These are phyloP conservation scores for Ilyonectria robusta DNA, from an alignment of 2,329 filamentous ascomycete genomes.

Conservation along the genomic window DNA sequence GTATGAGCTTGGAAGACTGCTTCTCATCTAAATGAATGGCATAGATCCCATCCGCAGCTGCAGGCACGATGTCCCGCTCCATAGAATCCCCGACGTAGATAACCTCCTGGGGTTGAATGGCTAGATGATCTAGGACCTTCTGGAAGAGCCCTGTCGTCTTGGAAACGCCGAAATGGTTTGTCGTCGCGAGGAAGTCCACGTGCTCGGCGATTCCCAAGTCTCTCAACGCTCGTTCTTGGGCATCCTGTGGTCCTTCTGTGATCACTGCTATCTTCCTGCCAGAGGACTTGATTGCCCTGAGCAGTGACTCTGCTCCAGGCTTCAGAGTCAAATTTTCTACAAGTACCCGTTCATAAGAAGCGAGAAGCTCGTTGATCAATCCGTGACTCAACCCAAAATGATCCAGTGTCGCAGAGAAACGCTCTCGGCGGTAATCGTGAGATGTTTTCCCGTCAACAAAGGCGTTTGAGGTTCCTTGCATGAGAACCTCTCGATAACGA, in stretches of 20 bases:
- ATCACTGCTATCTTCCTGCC: constrained; percentile 60
- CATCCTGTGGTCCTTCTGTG: constrained; percentile 63
- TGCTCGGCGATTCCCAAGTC: constrained; percentile 42
- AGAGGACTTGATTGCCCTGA: constrained; percentile 50
- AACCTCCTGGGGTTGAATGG: constrained; percentile 44
- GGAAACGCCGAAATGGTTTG: constrained; percentile 48
- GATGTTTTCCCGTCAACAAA: constrained; percentile 62
- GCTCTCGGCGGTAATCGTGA: constrained; percentile 57
- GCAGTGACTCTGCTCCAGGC: constrained; percentile 52
- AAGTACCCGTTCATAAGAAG: constrained; percentile 51
- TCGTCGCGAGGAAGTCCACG: constrained; percentile 51
- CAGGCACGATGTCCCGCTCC: constrained; percentile 49
- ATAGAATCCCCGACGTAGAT: constrained; percentile 50
- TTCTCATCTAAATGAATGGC: constrained; percentile 46
- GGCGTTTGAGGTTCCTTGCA: constrained; percentile 52
- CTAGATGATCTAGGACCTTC: constrained; percentile 46
- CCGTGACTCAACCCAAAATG: constrained; percentile 43
- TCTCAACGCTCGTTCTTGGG: constrained; percentile 58
- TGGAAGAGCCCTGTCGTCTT: constrained; percentile 49
- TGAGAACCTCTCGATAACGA: constrained; percentile 53
- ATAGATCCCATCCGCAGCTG: constrained; percentile 46
- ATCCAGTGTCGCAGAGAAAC: constrained; percentile 53
- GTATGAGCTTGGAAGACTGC: constrained; percentile 15
- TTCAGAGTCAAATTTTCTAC: constrained; percentile 52
- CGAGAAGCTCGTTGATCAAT: constrained; percentile 39